These are phyloP conservation scores for Trifolium fragiferum DNA, from an alignment of 306 rosid species.

Conservation along the genomic window DNA sequence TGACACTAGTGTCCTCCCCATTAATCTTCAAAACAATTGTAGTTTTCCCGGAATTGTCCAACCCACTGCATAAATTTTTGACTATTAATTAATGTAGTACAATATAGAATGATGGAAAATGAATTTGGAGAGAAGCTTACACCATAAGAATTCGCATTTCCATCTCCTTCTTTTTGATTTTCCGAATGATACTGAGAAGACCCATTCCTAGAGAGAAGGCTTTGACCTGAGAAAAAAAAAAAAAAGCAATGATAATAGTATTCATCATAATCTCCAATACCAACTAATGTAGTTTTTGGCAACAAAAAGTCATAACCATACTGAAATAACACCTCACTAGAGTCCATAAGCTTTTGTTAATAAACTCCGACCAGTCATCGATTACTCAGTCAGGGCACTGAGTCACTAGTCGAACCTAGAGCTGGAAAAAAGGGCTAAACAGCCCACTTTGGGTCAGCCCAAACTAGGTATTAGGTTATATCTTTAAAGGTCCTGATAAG, in stretches of 20 bases:
- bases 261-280: background rate
- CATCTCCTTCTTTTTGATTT: constrained; percentile 88
- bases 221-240: background rate
- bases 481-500: too few species aligned
- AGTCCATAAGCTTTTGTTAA: background rate
- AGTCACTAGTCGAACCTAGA: background rate
- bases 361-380: background rate
- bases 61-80: constrained; percentile 59
- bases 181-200: constrained; percentile 79
- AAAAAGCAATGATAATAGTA: background rate
- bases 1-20: constrained; percentile 93
- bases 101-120: background rate
- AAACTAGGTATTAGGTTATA: background rate
- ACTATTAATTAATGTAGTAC: background rate
- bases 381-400: background rate
- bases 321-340: background rate
- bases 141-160: constrained; percentile 96
- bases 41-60: constrained; percentile 94
- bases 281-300: background rate
- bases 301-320: background rate
- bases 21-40: constrained; percentile 89
- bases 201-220: constrained; percentile 55
- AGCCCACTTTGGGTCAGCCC: background rate
- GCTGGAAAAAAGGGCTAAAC: background rate
- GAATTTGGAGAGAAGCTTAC: constrained; percentile 49